These are phyloP conservation scores for Neurospora discreta DNA, from an alignment of 495 filamentous ascomycete genomes.

Conservation along the genomic window DNA sequence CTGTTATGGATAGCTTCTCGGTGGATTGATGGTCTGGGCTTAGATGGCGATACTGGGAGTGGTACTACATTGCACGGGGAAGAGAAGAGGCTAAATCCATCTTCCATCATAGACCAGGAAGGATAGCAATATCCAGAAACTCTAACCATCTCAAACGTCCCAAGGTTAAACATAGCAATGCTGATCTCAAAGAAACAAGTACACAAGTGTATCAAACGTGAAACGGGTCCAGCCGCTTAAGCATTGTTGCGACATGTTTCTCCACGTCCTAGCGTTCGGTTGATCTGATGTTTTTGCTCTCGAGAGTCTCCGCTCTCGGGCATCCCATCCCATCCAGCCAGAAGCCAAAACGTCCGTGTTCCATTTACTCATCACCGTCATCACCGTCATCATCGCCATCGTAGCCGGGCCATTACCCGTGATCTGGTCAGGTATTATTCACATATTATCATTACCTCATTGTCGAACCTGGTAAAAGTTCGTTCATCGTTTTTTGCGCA, in stretches of 20 bases:
- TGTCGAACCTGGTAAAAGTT: background rate
- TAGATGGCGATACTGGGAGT: background rate
- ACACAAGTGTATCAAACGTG: background rate
- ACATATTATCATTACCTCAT: constrained; percentile 22
- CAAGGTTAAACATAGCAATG: background rate
- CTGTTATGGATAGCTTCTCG: background rate
- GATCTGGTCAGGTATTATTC: background rate
- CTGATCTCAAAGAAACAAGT: background rate
- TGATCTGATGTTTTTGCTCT: background rate
- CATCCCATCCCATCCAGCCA: background rate
- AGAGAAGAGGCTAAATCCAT: background rate
- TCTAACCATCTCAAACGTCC: background rate
- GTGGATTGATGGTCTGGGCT: background rate
- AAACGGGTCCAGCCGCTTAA: background rate
- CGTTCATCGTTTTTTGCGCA: background rate
- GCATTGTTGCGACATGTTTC: background rate
- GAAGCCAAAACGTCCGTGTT: background rate
- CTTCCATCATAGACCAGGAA: background rate
- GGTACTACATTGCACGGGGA: background rate
- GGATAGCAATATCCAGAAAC: background rate
- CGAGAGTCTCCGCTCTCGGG: background rate
- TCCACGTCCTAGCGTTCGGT: background rate
- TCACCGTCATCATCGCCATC: background rate
- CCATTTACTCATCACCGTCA: background rate
- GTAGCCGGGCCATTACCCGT: background rate